Evolutionary conservation across 306 rosid species (phyloP), one percentile per base, ranked within the genome.

Genomic region (Gastrolobium villosum): DNA sequence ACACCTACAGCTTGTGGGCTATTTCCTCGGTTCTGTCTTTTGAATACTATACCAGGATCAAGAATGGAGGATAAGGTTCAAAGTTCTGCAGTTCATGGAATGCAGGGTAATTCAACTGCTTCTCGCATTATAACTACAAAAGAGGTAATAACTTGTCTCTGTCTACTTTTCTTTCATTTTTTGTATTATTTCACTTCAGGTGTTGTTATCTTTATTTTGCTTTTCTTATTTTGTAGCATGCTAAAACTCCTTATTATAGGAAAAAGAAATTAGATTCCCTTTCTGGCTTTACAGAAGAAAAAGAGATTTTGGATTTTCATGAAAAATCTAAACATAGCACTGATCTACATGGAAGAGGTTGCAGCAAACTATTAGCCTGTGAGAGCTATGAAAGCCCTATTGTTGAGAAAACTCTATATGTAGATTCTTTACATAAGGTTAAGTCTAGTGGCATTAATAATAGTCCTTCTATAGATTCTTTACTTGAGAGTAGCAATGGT

Each of bases 331-430:
- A 57, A 82, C 75, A 71, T 62, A 82, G 70, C 41, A 63, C 69
- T 65, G 74, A 79, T 67, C 66, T 67, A 53, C 74, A 63, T 49
- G 52, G 49, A 77, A 88, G 83, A 64, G 88, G 85, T 46, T 56
- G 37, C 67, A 81, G 65, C 7, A 79, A 45, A 64, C 50, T 82
- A 64, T 66, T 78, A 75, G 39, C 80, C 14, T 31, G 70, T 35
- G 89, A 84, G 72, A 43, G 78, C 71, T 77, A 68, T 49, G 80
- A 59, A n/a, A 86, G 89, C 59, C 89, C 87, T 48, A 72, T 76
- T 50, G 85, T 67, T 80, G 99, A 95, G 88, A 95, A 92, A 90
- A 92, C 97, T 82, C 86, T 87, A 15, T 82, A 89, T 78, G 66
- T 95, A 4, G 99, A 95, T 75, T 91, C 88, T 46, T 80, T 87